Base-by-base conservation (phyloP, 306 rosid genomes). In the Malus orientalis region DNA sequence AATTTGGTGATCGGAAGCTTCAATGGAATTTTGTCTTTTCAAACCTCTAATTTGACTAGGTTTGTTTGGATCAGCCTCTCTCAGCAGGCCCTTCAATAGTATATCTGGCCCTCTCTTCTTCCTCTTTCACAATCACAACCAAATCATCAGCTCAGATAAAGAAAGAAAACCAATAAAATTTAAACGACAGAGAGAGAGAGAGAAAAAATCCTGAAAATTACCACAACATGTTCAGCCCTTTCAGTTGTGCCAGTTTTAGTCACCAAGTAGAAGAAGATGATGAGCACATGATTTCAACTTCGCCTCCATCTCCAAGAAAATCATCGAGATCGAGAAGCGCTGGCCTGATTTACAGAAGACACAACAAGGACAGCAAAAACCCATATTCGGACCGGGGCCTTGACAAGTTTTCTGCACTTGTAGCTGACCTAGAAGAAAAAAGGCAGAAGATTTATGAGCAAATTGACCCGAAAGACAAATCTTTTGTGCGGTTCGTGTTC, bases 401-500 rank as follows among this genome's bases (percentile, higher is more conserved):
- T 0, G 99, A 96, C 69, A 93, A 91, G 38, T 96, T 91, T 72
- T 88, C 98, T 25, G 90, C 84, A 3, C 91, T 93, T 61, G 30
- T 93, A 22, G 89, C 90, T 13, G 98, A 96, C 76, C 94, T 96
- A 15, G 90, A 93, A 27, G 85, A 89, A 73, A 89, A 77, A 73
- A 88, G 93, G 60, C 86, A 87, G 70, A 84, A 83, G 85, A 88
- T 96, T 69, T 91, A 89, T 65, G 88, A 93, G 3, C 83, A 84
- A 67, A 78, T 62, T 63, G 91, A 63, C 32, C 84, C 93, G 7
- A 84, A 88, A 6, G 88, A 89, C 6, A 83, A 84, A 11, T 80
- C 93, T 19, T 62, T 91, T 1, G 84, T 96, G 36, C 92, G 96
- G 1, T 96, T 93, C 69, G 86, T 84, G 11, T 88, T 82, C 84